Evolutionary conservation across 257 asterid species (phyloP), one percentile per base, ranked within the genome.

Genomic region (Forsythia viridissima): DNA sequence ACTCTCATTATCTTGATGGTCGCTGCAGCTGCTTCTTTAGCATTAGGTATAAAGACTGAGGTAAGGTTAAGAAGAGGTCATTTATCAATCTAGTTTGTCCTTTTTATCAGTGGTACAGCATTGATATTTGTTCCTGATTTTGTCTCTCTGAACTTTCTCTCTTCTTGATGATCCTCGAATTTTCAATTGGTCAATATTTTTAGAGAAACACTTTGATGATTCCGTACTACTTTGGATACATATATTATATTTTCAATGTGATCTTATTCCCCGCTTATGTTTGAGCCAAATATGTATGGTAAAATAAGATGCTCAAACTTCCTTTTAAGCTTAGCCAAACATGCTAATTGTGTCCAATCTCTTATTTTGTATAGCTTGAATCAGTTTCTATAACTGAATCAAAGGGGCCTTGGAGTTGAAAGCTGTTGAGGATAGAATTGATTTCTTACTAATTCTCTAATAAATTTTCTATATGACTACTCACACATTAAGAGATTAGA

Each of bases 21-120:
- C 15, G 99, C 99, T 77, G 98, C 99, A 16, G 98, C 97, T 80
- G 99, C 99, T 85, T 95, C 99, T 42, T 87, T 95, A 84, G 97
- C 91, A 13, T 93, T 95, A 12, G 98, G 98, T 61, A 95, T 93
- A 73, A 93, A 92, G 88, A 88, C 98, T 21, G 99, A 95, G 98
- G 99, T 93, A 79, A 81, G 86, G 5, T 48, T 61, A 55, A 24
- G 70, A 48, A 51, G 73, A 68, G 37, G 66, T 44, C 37, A 43
- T 30, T 67, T 66, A 42, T 55, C 36, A 18, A 38, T 42, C 40
- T 71, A 46, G 71, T 67, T 55, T 55, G 9, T 55, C 18, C 65
- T 55, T 15, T 6, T 55, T 18, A 55, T 18, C 8, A 0, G 24
- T 55, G 65, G 65, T 61, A 71, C 38, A 43, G n/a, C 73, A 59